Evolutionary conservation across 139 green algal species (phyloP).

Genomic region (Chlorella vulgaris): DNA sequence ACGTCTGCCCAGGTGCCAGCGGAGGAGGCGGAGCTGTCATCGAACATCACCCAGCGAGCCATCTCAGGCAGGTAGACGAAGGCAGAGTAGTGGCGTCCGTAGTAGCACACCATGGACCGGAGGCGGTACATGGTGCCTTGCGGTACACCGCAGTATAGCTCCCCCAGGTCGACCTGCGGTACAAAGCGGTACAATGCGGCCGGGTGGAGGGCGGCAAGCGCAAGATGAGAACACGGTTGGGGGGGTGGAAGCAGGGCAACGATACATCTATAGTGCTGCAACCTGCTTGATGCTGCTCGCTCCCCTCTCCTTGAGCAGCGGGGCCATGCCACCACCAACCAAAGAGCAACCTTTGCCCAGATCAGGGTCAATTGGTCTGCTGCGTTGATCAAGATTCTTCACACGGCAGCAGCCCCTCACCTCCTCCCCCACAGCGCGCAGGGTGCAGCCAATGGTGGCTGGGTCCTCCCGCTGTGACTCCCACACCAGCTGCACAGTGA

Average conservation of each 20-base stretch:
- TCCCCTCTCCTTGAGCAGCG: no score
- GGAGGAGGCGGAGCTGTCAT: slow-evolving; percentile 37
- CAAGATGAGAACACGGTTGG: no score
- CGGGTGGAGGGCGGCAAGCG: no score
- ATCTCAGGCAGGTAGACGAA: slow-evolving; percentile 15
- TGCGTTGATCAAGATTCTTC: no score
- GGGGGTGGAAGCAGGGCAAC: no score
- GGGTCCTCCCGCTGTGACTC: slow-evolving; percentile 18
- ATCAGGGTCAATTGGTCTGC: no score
- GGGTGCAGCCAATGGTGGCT: neutral
- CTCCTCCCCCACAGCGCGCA: slow-evolving; percentile 21
- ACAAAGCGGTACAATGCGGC: no score
- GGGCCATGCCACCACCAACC: no score
- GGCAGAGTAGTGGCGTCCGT: slow-evolving; percentile 19
- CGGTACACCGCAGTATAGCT: slow-evolving; percentile 13
- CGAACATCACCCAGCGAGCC: slow-evolving; percentile 72
- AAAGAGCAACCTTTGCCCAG: no score
- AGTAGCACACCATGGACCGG: slow-evolving; percentile 19
- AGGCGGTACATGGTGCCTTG: slow-evolving; percentile 43
- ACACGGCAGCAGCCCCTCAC: no score
- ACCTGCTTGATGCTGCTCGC: no score
- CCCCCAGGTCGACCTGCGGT: slow-evolving; percentile 23
- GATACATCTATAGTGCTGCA: no score
- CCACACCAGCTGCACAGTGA: slow-evolving; percentile 66
- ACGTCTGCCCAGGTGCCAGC: slow-evolving; percentile 67